Base-by-base conservation (phyloP, 1,284 basidiomycete genomes). In the Phellopilus nigrolimitatus region DNA sequence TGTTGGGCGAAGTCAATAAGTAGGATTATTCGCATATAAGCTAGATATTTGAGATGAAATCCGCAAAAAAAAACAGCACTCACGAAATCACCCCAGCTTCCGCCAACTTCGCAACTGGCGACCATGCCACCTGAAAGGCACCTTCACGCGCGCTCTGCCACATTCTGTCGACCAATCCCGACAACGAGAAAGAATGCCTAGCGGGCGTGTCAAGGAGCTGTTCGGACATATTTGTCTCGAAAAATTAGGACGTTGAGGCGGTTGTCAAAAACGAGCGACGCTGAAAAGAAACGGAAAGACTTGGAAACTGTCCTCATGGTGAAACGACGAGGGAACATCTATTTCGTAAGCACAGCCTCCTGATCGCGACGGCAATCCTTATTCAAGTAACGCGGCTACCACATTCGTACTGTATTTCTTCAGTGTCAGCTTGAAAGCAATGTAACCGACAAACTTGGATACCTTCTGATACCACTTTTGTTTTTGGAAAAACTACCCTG, bases 11-110 rank as follows among this genome's bases (percentile, higher is more conserved):
- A 41, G 39, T 49, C 33, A 22, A 36, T 40, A 36, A 55, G 19
- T 50, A 48, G 15, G 8, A 36, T 17, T n/a, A 46, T 22, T n/a
- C 25, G 24, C 33, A 45, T 51, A 36, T 25, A 28, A 10, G 24
- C 10, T 38, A 27, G 17, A 47, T 19, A 42, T 30, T 27, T 25
- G 47, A 17, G 7, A 36, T 19, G 19, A 50, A 28, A 37, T 19
- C 9, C 7, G n/a, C 17, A 8, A 27, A 22, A 8, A 49, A 24
- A 39, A 33, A 24, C 15, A 42, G 39, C 9, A 62, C 71, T 47
- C 59, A 78, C 75, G 72, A 63, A 33, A 75, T 64, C 15, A 75
- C 75, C 7, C 71, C 73, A 38, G 68, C 62, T 57, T 79, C 72
- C 17, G 75, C 71, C 2, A 76, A 57, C 51, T 66, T 65, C 9